Percentiles rank a stretch among this genome's conserved stretches.
Evolutionary conservation across 2,329 filamentous ascomycete genomes (phyloP).

Genomic region (Monosporascus sp.): DNA sequence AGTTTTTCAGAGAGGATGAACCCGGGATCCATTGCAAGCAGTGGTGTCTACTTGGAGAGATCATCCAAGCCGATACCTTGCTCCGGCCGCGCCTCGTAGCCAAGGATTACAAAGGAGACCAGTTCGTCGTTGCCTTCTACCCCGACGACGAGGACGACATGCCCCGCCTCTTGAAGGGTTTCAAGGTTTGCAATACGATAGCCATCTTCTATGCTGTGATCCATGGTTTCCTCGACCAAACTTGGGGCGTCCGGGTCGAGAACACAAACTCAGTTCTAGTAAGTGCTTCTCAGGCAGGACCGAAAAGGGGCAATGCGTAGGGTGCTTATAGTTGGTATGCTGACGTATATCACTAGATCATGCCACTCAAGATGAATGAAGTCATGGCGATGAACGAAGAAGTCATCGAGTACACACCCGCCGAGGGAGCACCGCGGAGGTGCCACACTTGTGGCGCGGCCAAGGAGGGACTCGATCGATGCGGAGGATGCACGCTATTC

Average conservation of each 20-base stretch:
- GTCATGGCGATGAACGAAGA: constrained; percentile 14
- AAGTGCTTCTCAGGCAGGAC: not conserved
- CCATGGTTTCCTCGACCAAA: constrained; percentile 9
- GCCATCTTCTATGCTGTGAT: constrained; percentile 13
- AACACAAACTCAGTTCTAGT: constrained; percentile 6
- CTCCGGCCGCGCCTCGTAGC: constrained; percentile 11
- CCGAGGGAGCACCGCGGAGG: constrained; percentile 1
- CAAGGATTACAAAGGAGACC: constrained; percentile 6
- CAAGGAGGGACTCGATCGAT: constrained; percentile 5
- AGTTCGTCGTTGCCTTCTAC: constrained; percentile 14
- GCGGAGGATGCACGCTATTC: constrained; percentile 10
- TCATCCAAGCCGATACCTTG: constrained; percentile 26
- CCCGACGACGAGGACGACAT: constrained; percentile 11
- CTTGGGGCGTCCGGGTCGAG: constrained; percentile 7
- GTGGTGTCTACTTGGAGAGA: constrained; percentile 14
- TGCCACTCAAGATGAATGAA: constrained; percentile 10
- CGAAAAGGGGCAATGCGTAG: too few species aligned
- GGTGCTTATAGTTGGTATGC: not conserved
- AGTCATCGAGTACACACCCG: constrained; percentile 6
- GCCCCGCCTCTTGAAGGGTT: constrained; percentile 7
- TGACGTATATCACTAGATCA: constrained; percentile 6
- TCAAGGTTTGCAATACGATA: constrained; percentile 17
- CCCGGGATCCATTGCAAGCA: constrained; percentile 4
- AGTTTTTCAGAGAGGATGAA: constrained; percentile 2
- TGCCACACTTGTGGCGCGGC: constrained; percentile 12